Percentiles rank a stretch among this genome's conserved stretches.
These are phyloP conservation scores for Diaporthe helianthi DNA, from an alignment of 2,329 filamentous ascomycete genomes.

Conservation along the genomic window DNA sequence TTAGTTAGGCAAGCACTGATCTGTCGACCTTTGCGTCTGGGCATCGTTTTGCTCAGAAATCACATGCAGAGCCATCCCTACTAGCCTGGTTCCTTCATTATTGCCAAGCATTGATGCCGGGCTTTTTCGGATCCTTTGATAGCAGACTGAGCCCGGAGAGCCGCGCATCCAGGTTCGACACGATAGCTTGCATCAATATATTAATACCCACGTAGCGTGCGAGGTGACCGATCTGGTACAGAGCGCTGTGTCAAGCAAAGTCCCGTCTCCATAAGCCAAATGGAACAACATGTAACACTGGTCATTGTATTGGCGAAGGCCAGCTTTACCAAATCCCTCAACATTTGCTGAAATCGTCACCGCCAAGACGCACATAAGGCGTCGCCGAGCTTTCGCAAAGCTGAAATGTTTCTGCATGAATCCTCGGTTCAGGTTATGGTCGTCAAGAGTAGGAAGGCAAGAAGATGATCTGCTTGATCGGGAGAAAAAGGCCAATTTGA, in stretches of 20 bases:
- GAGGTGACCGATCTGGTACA: neutral
- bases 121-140: conserved; percentile 5
- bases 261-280: neutral
- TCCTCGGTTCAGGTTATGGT: neutral
- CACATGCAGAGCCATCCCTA: conserved; percentile 1
- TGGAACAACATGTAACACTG: neutral
- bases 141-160: neutral
- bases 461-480: neutral
- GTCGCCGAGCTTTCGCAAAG: neutral
- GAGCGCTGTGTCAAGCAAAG: too few species aligned
- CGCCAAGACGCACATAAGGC: neutral
- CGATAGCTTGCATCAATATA: neutral
- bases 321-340: neutral
- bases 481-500: neutral
- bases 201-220: neutral
- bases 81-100: conserved; percentile 5
- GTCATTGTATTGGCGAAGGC: neutral
- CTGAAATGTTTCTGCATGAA: neutral
- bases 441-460: neutral
- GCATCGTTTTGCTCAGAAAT: neutral
- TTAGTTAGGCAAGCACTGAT: neutral
- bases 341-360: neutral
- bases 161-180: neutral
- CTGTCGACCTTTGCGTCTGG: neutral
- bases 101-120: conserved; percentile 8